A percentile compares a stretch with the other conserved stretches of the same genome.
Evolutionary conservation across 2,329 filamentous ascomycete species (phyloP).

Genomic region (Fusarium sp.): DNA sequence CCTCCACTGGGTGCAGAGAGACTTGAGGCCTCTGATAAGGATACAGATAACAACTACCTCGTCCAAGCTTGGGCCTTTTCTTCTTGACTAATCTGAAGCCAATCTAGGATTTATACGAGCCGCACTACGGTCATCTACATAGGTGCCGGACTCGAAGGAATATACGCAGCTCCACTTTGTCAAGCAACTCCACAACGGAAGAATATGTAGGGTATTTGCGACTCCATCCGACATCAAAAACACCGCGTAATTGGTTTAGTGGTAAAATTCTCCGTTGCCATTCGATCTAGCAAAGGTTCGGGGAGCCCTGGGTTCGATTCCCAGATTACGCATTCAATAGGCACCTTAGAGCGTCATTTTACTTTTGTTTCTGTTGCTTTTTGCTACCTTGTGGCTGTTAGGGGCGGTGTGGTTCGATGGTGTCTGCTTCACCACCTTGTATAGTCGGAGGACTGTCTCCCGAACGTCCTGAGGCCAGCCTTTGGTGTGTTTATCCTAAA

Average conservation of each 20-base stretch:
- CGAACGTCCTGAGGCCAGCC: too few species aligned
- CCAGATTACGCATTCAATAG: background rate
- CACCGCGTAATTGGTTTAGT: conserved; percentile 4
- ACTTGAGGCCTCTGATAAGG: background rate
- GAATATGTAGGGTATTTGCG: background rate
- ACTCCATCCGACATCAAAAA: background rate
- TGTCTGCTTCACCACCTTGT: too few species aligned
- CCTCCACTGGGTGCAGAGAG: fast-evolving
- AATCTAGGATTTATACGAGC: background rate
- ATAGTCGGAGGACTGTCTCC: too few species aligned
- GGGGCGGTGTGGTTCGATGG: too few species aligned
- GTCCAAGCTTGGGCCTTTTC: background rate
- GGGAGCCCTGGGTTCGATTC: conserved; percentile 6
- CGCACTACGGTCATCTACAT: too few species aligned
- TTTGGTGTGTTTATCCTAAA: too few species aligned
- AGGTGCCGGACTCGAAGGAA: background rate
- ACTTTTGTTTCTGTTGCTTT: background rate
- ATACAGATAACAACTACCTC: too few species aligned
- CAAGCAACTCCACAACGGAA: background rate
- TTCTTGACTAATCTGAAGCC: background rate
- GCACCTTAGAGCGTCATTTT: too few species aligned
- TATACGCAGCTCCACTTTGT: background rate
- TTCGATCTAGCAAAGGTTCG: background rate
- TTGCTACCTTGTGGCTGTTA: too few species aligned
- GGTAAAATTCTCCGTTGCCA: conserved; percentile 10